phyloP scores from a whole-genome alignment of 345 rosid genomes.

The Gossypium stocksii region DNA sequence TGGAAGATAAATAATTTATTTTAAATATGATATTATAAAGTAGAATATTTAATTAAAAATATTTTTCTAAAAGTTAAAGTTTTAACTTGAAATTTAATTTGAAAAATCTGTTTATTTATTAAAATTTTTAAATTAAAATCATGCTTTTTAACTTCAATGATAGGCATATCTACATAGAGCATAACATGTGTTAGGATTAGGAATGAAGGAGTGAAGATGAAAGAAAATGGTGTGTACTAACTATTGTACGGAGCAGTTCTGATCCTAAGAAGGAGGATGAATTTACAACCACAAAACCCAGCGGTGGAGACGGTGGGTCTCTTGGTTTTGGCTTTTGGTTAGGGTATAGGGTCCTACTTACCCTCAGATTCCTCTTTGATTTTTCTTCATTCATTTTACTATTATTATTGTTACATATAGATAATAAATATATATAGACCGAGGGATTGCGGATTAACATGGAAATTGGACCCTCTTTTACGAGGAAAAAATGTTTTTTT shows the following conservation, averaged over 20 bases:
- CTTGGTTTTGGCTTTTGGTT: neutral
- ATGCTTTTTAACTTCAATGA: too few relatives aligned
- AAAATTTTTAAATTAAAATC: too few relatives aligned
- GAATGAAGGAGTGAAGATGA: neutral
- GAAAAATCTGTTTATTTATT: too few relatives aligned
- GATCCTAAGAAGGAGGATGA: neutral
- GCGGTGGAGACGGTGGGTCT: neutral
- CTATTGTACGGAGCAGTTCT: neutral
- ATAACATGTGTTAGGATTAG: neutral
- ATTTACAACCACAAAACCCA: neutral
- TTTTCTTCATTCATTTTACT: neutral
- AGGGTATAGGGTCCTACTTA: neutral
- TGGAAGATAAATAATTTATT: fast-evolving
- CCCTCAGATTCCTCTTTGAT: neutral
- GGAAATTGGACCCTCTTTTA: neutral
- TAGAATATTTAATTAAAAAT: too few relatives aligned
- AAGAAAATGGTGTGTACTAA: neutral
- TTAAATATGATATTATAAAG: too few relatives aligned
- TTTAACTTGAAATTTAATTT: too few relatives aligned
- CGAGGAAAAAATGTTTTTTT: neutral
- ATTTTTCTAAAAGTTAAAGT: too few relatives aligned
- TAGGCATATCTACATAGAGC: neutral
- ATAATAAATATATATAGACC: too few relatives aligned
- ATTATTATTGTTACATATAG: too few relatives aligned
- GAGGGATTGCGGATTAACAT: neutral